Evolutionary conservation across 2,329 filamentous ascomycete species (phyloP).

Genomic region (Coniochaeta sp.): DNA sequence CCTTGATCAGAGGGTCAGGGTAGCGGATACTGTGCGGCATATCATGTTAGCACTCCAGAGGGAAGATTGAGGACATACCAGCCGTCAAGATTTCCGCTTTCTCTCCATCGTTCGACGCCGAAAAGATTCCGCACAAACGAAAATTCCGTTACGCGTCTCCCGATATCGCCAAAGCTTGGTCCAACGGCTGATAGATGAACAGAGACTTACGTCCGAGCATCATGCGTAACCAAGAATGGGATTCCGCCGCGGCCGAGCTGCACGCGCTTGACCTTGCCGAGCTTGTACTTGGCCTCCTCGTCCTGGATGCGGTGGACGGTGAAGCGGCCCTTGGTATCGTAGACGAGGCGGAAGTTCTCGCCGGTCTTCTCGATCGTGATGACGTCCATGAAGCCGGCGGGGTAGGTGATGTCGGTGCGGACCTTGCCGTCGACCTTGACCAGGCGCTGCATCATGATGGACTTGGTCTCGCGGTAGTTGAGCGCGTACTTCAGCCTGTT

Average conservation of each 20-base stretch:
- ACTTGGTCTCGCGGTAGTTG: conserved; percentile 94
- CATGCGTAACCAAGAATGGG: conserved; percentile 99
- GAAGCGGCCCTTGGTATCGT: conserved; percentile 99
- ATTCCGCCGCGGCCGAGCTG: conserved; percentile 99
- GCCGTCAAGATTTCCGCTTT: conserved; percentile 38
- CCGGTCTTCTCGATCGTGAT: conserved; percentile 99
- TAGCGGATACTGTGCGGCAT: conserved; percentile 77
- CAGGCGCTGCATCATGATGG: conserved; percentile 98
- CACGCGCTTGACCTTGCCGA: conserved; percentile 99
- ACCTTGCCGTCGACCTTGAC: conserved; percentile 99
- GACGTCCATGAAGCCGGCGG: conserved; percentile 98
- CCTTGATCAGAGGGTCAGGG: conserved; percentile 96
- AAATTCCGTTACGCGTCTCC: background rate
- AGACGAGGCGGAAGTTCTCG: conserved; percentile 99
- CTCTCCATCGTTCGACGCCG: conserved; percentile 7
- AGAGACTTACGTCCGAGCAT: conserved; percentile 99
- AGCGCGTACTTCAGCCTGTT: conserved; percentile 98
- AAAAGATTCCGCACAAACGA: conserved; percentile 3
- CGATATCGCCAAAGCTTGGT: conserved; percentile 84
- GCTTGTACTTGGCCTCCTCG: conserved; percentile 99
- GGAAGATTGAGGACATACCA: conserved; percentile 38
- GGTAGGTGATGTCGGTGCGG: conserved; percentile 97
- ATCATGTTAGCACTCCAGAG: conserved; percentile 28
- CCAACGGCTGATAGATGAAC: conserved; percentile 99
- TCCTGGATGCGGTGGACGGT: conserved; percentile 98